Percentiles rank a stretch among this genome's conserved stretches.
Evolutionary conservation across 225 moss, liverwort and hornwort genomes (phyloP).

Genomic region (Sphagnum tenellum): DNA sequence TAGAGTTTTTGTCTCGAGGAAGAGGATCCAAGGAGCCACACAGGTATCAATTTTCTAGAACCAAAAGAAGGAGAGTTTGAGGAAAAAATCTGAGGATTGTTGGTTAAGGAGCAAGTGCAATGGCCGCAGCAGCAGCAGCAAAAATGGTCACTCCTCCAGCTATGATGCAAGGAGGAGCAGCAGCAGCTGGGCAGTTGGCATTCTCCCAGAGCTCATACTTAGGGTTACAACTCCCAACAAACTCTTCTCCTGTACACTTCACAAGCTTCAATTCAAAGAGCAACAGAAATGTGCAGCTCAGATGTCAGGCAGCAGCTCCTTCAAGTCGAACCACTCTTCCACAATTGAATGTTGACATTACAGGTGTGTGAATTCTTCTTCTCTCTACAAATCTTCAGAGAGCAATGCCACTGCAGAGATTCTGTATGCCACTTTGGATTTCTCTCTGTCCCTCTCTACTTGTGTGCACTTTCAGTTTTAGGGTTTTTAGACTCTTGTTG

Average conservation of each 20-base stretch:
- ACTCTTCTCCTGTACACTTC: neutral
- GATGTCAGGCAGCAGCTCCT: conserved; percentile 31
- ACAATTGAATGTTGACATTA: conserved; percentile 44
- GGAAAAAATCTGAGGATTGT: no score
- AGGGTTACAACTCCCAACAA: conserved; percentile 34
- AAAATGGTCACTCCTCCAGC: conserved; percentile 16
- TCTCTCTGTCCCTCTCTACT: neutral
- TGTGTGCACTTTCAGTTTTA: neutral
- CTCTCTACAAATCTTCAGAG: neutral
- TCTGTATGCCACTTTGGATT: neutral
- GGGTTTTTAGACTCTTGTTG: neutral
- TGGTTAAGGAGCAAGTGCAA: no score
- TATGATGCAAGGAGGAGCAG: conserved; percentile 17
- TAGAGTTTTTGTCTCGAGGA: no score
- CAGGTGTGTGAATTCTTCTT: conserved; percentile 16
- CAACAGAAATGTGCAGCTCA: conserved; percentile 10
- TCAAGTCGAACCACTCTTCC: conserved; percentile 42
- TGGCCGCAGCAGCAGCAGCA: no score
- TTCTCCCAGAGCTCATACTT: conserved; percentile 18
- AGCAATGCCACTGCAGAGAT: no score
- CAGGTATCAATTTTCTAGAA: no score
- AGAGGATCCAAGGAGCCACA: no score
- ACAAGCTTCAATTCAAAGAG: conserved; percentile 11
- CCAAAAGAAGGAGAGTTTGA: no score
- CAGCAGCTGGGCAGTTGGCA: no score